phyloP scores from a whole-genome alignment of 495 filamentous ascomycete species.

The Neurospora sp. region DNA sequence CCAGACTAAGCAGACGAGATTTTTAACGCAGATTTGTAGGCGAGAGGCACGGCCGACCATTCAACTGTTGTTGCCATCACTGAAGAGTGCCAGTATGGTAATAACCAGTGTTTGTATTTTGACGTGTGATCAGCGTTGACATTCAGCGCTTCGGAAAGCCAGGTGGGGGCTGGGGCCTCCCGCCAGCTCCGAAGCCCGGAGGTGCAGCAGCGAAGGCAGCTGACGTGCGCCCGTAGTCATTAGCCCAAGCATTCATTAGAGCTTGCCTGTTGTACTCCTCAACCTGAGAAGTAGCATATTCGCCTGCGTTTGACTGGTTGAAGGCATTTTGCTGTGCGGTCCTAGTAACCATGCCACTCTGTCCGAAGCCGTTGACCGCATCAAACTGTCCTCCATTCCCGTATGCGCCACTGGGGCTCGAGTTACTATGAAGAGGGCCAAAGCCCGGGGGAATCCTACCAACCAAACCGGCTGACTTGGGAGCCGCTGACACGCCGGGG shows the following conservation, averaged over 20 bases:
- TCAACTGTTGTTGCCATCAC: background rate
- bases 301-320: background rate
- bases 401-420: background rate
- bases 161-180: background rate
- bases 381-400: conserved; percentile 1
- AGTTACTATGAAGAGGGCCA: background rate
- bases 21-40: background rate
- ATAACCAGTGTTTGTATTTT: background rate
- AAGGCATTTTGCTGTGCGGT: background rate
- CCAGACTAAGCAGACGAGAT: background rate
- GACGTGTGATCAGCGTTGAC: background rate
- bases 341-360: background rate
- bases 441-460: conserved; percentile 1
- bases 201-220: background rate
- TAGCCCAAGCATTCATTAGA: conserved; percentile 7
- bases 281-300: background rate
- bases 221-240: background rate
- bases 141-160: background rate
- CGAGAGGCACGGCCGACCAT: background rate
- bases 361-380: background rate
- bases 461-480: background rate
- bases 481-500: background rate
- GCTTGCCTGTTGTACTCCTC: conserved; percentile 4
- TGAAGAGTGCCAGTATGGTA: background rate
- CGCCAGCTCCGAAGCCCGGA: background rate